These are phyloP conservation scores for Ogataea pilisensis DNA, from an alignment of 805 yeast genomes.

Conservation along the genomic window DNA sequence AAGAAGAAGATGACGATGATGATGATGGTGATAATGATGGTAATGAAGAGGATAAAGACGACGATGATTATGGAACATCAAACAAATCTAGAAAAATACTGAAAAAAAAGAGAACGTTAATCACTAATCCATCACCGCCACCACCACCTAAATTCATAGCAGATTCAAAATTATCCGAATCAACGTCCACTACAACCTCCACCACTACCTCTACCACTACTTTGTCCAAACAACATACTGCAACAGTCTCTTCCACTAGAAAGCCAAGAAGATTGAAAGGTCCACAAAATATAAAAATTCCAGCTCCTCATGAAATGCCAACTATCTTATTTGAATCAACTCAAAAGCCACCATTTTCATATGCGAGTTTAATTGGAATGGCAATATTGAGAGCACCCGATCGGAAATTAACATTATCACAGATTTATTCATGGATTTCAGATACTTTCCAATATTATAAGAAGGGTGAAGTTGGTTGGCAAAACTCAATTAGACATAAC, in stretches of 20 bases:
- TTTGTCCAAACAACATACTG: too few relatives aligned
- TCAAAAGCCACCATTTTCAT: constrained; percentile 85
- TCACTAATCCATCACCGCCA: constrained; percentile 15
- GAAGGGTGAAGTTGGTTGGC: constrained; percentile 92
- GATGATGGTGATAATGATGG: constrained; percentile 9
- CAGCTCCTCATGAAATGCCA: constrained; percentile 39
- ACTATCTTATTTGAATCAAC: constrained; percentile 44
- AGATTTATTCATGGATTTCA: constrained; percentile 90
- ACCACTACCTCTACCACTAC: background rate
- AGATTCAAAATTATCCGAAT: background rate
- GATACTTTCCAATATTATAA: constrained; percentile 79
- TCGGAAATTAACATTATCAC: constrained; percentile 69
- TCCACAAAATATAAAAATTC: constrained; percentile 29
- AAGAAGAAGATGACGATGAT: constrained; percentile 6
- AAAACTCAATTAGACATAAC: constrained; percentile 93
- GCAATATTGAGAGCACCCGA: constrained; percentile 80
- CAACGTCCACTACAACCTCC: background rate
- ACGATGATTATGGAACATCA: constrained; percentile 6
- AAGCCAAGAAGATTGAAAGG: constrained; percentile 22
- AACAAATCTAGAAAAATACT: background rate
- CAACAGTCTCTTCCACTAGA: constrained; percentile 5
- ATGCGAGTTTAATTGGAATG: constrained; percentile 91
- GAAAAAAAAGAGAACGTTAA: constrained; percentile 13
- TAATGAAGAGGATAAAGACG: constrained; percentile 12
- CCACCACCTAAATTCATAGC: constrained; percentile 19